Evolutionary conservation across 805 yeast genomes (phyloP).

Genomic region (Candida quercuum): DNA sequence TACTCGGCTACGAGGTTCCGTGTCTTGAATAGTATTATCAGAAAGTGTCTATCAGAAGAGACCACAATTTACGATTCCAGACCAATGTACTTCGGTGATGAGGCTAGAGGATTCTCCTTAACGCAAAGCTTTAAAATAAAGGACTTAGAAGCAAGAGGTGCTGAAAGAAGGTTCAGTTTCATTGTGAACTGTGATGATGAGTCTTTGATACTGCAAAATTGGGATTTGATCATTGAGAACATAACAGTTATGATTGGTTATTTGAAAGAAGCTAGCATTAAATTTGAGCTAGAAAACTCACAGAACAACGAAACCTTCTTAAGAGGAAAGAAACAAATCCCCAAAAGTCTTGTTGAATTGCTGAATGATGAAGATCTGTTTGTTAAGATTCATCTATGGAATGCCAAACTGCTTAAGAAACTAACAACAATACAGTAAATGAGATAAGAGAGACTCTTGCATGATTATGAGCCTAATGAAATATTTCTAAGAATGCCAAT

Average conservation of each 20-base stretch:
- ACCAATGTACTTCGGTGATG: slow-evolving; percentile 63
- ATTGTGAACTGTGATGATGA: slow-evolving; percentile 55
- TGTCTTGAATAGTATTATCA: slow-evolving; percentile 51
- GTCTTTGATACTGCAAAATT: slow-evolving; percentile 43
- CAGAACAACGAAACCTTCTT: slow-evolving; percentile 44
- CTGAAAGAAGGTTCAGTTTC: slow-evolving; percentile 62
- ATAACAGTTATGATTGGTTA: slow-evolving; percentile 34
- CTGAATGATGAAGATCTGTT: slow-evolving; percentile 49
- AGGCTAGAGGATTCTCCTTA: slow-evolving; percentile 53
- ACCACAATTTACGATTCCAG: slow-evolving; percentile 51
- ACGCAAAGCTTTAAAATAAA: slow-evolving; percentile 54
- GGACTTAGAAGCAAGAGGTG: slow-evolving; percentile 67
- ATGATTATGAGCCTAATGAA: no score
- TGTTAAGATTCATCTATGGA: slow-evolving; percentile 61
- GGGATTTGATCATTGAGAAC: slow-evolving; percentile 44
- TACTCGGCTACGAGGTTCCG: slow-evolving; percentile 54
- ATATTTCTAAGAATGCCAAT: no score
- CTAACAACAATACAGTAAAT: slow-evolving; percentile 6
- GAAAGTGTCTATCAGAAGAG: slow-evolving; percentile 64
- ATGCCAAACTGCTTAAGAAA: slow-evolving; percentile 42
- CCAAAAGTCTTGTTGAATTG: slow-evolving; percentile 50
- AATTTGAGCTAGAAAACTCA: slow-evolving; percentile 22
- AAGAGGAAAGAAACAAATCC: slow-evolving; percentile 49
- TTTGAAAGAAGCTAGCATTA: slow-evolving; percentile 28
- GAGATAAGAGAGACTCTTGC: no score